A percentile compares a stretch with the other conserved stretches of the same genome.
phyloP scores from a whole-genome alignment of 768 basidiomycete species.

The Pulveroboletus sp. region DNA sequence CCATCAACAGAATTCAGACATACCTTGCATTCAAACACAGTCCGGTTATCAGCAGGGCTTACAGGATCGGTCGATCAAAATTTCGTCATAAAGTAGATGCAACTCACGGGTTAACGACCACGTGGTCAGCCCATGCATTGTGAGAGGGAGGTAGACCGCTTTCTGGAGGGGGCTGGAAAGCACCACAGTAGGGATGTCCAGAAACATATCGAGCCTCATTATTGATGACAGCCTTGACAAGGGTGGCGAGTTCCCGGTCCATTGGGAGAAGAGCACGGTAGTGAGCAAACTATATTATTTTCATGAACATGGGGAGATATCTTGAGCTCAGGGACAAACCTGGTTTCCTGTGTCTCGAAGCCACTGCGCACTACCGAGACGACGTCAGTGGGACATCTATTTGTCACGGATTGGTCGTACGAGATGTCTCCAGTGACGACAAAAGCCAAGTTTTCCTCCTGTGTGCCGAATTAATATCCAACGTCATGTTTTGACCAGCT shows the following conservation, averaged over 20 bases:
- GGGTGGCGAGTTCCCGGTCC: conserved; percentile 55
- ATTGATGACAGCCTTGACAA: conserved; percentile 80
- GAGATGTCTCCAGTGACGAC: conserved; percentile 81
- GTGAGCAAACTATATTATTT: conserved; percentile 54
- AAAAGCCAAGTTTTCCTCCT: conserved; percentile 71
- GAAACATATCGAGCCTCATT: conserved; percentile 73
- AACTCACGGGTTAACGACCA: conserved; percentile 70
- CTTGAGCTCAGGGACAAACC: conserved; percentile 32
- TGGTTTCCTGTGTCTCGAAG: conserved; percentile 80
- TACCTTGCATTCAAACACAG: conserved; percentile 83
- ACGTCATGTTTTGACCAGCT: neutral
- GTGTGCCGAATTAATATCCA: conserved; percentile 5
- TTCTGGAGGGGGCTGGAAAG: conserved; percentile 78
- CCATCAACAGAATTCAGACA: neutral
- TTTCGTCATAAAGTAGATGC: neutral
- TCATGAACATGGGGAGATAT: neutral
- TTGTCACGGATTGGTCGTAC: conserved; percentile 38
- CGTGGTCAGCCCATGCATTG: conserved; percentile 67
- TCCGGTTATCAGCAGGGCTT: conserved; percentile 64
- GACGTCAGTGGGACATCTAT: conserved; percentile 4
- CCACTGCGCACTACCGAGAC: conserved; percentile 65
- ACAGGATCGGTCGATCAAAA: neutral
- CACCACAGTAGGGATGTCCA: conserved; percentile 73
- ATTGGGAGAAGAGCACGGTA: conserved; percentile 56
- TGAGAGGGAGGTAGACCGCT: conserved; percentile 59